Base-by-base conservation (phyloP, 768 basidiomycete species). In the Tricholoma matsutake region DNA sequence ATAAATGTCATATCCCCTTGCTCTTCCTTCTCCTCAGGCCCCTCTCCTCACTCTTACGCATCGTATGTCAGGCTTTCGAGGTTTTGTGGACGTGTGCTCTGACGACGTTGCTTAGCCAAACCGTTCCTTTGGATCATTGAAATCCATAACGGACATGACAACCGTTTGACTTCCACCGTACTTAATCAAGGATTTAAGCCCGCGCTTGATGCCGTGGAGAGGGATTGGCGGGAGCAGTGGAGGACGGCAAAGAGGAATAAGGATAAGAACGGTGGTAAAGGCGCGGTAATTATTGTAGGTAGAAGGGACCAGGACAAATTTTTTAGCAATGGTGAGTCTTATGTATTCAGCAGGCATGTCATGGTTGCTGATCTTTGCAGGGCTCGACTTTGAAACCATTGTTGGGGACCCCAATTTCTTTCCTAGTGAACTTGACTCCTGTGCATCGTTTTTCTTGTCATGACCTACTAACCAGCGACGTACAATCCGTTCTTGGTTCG, bases 251-350 rank as follows among this genome's bases (percentile, higher is more conserved):
- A 75, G 54, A 69, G 75, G 43, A 63, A 75, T 41, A 81, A 80
- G 61, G 78, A 83, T 65, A 78, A 79, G 64, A 73, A 74, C n/a
- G 79, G 77, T 6, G 88, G 85, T 31, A 79, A 79, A 55, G 92
- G 91, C 37, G 86, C 89, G 3, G 73, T 94, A 31, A 86, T 94
- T 61, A 87, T 94, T 57, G 86, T 90, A 6, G 92, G 92, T 3
- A 84, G 83, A 61, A 80, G 78, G 63, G 79, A 81, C 62, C 92
- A 94, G 71, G 85, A 93, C 72, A 94, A 93, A 73, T 94, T 92
- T 79, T 94, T 94, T 73, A 91, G 89, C 74, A 94, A 92, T 65
- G 92, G 91, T 84, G 60, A 29, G 77, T 62, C 28, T 31, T 62
- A 20, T 55, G 25, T 10, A 11, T 37, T 54, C 28, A 35, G 16